Conservation (phyloP, 208 protist genomes). For the Angomonas ambiguus region DNA sequence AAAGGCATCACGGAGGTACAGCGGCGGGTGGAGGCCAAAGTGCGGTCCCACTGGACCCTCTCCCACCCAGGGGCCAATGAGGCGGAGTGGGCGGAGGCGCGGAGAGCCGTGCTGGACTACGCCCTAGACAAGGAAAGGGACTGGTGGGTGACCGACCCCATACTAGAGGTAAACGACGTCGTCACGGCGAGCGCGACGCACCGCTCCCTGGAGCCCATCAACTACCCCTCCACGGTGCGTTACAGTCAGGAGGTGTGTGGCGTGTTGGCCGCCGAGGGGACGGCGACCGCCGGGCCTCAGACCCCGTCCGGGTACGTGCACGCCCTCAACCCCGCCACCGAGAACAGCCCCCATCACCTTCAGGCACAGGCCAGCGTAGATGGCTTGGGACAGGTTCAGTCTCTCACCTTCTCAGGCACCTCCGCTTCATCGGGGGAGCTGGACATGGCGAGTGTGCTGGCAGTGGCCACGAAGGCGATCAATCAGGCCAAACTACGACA, state of each 20-base stretch:
- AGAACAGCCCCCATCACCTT: slow-evolving; percentile 8
- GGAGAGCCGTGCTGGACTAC: slow-evolving; percentile 47
- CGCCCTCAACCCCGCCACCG: neutral
- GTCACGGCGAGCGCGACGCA: slow-evolving; percentile 26
- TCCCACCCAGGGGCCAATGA: slow-evolving; percentile 67
- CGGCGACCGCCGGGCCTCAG: slow-evolving; percentile 16
- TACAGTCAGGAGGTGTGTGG: slow-evolving; percentile 64
- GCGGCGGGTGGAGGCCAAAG: slow-evolving; percentile 41
- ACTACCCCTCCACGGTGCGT: slow-evolving; percentile 52
- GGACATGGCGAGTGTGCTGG: slow-evolving; percentile 50
- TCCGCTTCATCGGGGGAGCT: slow-evolving; percentile 29
- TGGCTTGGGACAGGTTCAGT: slow-evolving; percentile 55
- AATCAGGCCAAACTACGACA: slow-evolving; percentile 65
- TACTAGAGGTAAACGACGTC: slow-evolving; percentile 57
- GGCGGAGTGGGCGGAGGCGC: slow-evolving; percentile 73
- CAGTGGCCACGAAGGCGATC: slow-evolving; percentile 43
- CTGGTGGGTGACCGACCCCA: slow-evolving; percentile 78
- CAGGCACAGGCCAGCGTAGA: slow-evolving; percentile 54
- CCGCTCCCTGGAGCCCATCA: slow-evolving; percentile 19
- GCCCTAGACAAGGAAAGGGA: slow-evolving; percentile 66
- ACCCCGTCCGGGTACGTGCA: slow-evolving; percentile 11
- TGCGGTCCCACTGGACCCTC: slow-evolving; percentile 66
- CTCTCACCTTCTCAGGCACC: slow-evolving; percentile 11
- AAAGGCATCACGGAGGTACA: slow-evolving; percentile 49
- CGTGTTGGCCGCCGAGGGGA: slow-evolving; percentile 45